Evolutionary conservation across 2,329 filamentous ascomycete species (phyloP).

Genomic region (Hypoxylon sp.): DNA sequence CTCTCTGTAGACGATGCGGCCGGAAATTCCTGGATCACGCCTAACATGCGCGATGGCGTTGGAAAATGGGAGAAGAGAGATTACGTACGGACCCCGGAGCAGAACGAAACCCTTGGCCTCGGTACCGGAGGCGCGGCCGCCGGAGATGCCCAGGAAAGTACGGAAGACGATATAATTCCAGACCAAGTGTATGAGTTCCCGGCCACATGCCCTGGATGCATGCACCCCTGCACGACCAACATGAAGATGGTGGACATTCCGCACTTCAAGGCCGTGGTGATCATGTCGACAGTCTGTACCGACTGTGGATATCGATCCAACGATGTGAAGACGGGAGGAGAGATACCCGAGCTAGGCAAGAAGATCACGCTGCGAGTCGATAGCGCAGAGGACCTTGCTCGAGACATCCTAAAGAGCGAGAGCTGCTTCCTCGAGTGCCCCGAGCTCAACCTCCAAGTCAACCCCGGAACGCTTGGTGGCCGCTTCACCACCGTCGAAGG

Average conservation of each 20-base stretch:
- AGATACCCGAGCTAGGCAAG: slow-evolving; percentile 84
- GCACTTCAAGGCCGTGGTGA: slow-evolving; percentile 94
- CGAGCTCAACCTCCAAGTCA: slow-evolving; percentile 85
- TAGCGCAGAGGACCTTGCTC: slow-evolving; percentile 75
- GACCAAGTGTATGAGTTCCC: slow-evolving; percentile 95
- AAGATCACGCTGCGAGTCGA: slow-evolving; percentile 81
- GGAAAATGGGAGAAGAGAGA: slow-evolving; percentile 90
- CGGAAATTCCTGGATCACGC: slow-evolving; percentile 96
- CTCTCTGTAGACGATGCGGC: slow-evolving; percentile 88
- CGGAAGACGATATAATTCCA: slow-evolving; percentile 83
- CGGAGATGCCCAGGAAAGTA: slow-evolving; percentile 52
- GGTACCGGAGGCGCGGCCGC: slow-evolving; percentile 60
- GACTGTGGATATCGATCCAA: slow-evolving; percentile 94
- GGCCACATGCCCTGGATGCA: slow-evolving; percentile 89
- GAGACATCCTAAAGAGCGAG: slow-evolving; percentile 96
- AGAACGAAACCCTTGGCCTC: slow-evolving; percentile 87
- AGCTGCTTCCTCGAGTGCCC: slow-evolving; percentile 87
- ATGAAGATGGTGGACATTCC: slow-evolving; percentile 99
- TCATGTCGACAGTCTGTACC: slow-evolving; percentile 94
- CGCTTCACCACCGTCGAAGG: slow-evolving; percentile 98
- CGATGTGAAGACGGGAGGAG: slow-evolving; percentile 97
- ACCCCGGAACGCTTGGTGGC: slow-evolving; percentile 92
- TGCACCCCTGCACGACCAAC: slow-evolving; percentile 84
- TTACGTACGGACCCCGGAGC: slow-evolving; percentile 81
- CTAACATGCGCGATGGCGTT: slow-evolving; percentile 78